These are phyloP conservation scores for Pogostemon cablin DNA, from an alignment of 257 asterid genomes.

Conservation along the genomic window DNA sequence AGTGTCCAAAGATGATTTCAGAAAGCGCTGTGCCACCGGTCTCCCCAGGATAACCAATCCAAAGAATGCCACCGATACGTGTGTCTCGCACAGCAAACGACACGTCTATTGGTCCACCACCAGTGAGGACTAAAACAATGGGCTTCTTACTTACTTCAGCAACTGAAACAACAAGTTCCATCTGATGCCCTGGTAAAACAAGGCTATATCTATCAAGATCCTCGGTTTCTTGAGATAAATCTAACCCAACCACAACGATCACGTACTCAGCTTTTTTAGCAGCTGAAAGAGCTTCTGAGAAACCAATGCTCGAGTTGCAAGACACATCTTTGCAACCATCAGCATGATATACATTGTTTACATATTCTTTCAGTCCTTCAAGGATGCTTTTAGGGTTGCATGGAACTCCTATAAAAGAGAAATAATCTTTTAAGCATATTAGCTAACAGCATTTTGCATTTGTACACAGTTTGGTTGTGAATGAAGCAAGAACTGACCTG, in stretches of 20 bases:
- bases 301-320: slow-evolving; percentile 64
- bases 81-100: slow-evolving; percentile 71
- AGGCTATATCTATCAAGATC: slow-evolving; percentile 89
- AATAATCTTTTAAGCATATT: slow-evolving; percentile 5
- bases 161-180: slow-evolving; percentile 51
- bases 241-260: slow-evolving; percentile 76
- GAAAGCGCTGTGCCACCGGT: slow-evolving; percentile 84
- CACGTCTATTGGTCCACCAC: slow-evolving; percentile 91
- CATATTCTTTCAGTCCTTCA: slow-evolving; percentile 54
- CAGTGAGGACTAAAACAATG: slow-evolving; percentile 70
- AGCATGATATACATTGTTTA: slow-evolving; percentile 55
- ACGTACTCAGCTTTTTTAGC: slow-evolving; percentile 69
- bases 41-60: slow-evolving; percentile 99
- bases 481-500: slow-evolving; percentile 52
- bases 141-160: slow-evolving; percentile 73
- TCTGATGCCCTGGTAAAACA: slow-evolving; percentile 89
- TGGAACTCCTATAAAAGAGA: slow-evolving; percentile 60
- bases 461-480: neutral
- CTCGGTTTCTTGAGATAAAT: slow-evolving; percentile 85
- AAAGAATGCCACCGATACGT: slow-evolving; percentile 68
- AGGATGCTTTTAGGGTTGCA: slow-evolving; percentile 70
- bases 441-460: neutral
- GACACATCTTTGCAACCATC: slow-evolving; percentile 69
- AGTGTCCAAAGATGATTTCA: slow-evolving; percentile 75
- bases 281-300: slow-evolving; percentile 60